Conservation (phyloP, 371 early-diverging fungal genomes). For the Phascolomyces articulosus region DNA sequence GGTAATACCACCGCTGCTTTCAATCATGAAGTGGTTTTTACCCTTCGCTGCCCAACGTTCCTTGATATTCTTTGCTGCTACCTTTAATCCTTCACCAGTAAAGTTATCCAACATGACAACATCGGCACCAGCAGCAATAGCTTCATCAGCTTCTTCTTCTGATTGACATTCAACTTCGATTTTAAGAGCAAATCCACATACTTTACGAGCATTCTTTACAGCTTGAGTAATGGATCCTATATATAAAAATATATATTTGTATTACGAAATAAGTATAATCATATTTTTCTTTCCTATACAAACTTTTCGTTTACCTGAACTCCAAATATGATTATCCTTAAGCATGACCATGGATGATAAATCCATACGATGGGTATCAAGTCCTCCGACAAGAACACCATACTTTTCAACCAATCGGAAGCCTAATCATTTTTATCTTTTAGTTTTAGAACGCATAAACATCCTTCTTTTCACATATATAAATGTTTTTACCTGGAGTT, state of each 20-base stretch:
- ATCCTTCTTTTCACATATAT: background rate
- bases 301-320: constrained; percentile 69
- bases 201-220: constrained; percentile 77
- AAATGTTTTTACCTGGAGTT: constrained; percentile 77
- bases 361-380: constrained; percentile 96
- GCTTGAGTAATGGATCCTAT: constrained; percentile 91
- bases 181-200: constrained; percentile 92
- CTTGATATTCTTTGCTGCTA: constrained; percentile 76
- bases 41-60: constrained; percentile 68
- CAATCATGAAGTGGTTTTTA: constrained; percentile 79
- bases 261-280: too few relatives aligned
- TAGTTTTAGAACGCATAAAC: constrained; percentile 15
- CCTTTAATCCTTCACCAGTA: constrained; percentile 62
- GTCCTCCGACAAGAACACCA: constrained; percentile 95
- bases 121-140: constrained; percentile 96
- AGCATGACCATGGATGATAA: constrained; percentile 98
- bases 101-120: constrained; percentile 95
- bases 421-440: constrained; percentile 65
- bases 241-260: background rate
- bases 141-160: constrained; percentile 93
- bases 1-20: constrained; percentile 95
- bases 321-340: constrained; percentile 98
- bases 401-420: constrained; percentile 98
- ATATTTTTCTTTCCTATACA: too few relatives aligned
- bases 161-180: constrained; percentile 96